These are phyloP conservation scores for Spatholobus suberectus DNA, from an alignment of 306 rosid genomes.

Conservation along the genomic window DNA sequence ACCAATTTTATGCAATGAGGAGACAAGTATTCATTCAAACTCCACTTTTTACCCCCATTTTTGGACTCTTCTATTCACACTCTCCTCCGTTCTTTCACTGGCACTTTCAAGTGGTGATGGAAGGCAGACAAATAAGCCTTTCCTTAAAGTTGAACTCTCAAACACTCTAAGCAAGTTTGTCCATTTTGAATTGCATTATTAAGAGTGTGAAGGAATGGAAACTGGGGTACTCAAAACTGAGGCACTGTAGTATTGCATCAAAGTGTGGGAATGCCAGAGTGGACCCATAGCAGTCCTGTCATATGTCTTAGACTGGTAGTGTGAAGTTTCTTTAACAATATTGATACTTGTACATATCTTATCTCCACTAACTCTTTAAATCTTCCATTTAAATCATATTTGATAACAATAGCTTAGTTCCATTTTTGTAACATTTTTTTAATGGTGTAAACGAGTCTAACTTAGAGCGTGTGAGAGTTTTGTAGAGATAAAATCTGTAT, in stretches of 20 bases:
- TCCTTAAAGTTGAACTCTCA: conserved; percentile 33
- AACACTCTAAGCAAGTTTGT: conserved; percentile 33
- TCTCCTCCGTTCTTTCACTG: conserved; percentile 7
- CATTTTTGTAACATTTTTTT: not conserved
- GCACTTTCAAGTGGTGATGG: conserved; percentile 34
- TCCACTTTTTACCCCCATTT: conserved; percentile 30
- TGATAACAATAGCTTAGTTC: not conserved
- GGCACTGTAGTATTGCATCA: conserved; percentile 24
- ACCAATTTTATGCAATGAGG: conserved; percentile 32
- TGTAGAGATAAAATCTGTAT: not conserved
- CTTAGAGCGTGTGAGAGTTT: not conserved
- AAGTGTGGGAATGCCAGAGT: conserved; percentile 38
- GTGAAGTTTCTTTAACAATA: not conserved
- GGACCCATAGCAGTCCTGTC: conserved; percentile 41
- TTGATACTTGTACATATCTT: not conserved
- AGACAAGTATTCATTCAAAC: conserved; percentile 42
- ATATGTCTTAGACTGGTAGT: not conserved
- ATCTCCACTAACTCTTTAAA: conserved; percentile 2
- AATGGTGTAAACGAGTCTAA: not conserved
- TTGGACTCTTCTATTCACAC: conserved; percentile 38
- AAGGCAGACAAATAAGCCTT: conserved; percentile 29
- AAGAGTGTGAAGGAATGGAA: conserved; percentile 33
- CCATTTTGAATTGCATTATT: conserved; percentile 41
- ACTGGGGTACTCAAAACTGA: not conserved
- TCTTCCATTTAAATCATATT: not conserved